Evolutionary conservation across 495 filamentous ascomycete species (phyloP), one percentile per base, ranked within the genome.

Genomic region (Aeminium ludgeri): DNA sequence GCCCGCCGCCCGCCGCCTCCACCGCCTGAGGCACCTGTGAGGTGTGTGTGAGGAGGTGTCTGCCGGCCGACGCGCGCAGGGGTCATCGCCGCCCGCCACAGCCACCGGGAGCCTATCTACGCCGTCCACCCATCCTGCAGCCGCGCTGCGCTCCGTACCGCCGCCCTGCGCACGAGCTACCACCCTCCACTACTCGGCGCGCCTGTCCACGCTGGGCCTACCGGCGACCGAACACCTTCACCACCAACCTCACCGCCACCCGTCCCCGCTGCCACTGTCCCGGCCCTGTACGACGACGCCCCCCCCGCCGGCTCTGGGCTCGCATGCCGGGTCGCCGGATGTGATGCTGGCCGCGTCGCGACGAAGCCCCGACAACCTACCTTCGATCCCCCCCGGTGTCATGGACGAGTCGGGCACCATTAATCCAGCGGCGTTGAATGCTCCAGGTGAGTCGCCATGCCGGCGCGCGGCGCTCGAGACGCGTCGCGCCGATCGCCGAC

Each of bases 361-460:
- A 46, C 44, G 38, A 18, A 46, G 44, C 35, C 44, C 31, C 33
- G 30, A 36, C 43, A 33, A 30, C 34, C 27, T 46, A 34, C 40
- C 44, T 30, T 43, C 40, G 12, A 7, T 18, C 19, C 39, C 20
- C 29, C 41, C 43, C 44, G 72, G 69, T 54, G 68, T 76, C 46
- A 68, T 77, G 50, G 79, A 84, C 68, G 72, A 73, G 44, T 76
- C 75, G 43, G 78, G 77, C 28, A 86, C 81, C 40, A 86, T 86
- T 62, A 79, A 86, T 59, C 81, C 81, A 43, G 78, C 78, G 20
- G 78, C 76, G 11, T 59, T 81, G 61, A 77, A 76, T 54, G 67
- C 73, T 33, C 61, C 69, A 47, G 69, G 74, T 78, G 73, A 54
- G 65, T 45, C 2, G 4, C 23, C 23, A 25, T 8, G 23, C 8